Evolutionary conservation across 2,329 filamentous ascomycete species (phyloP).

Genomic region (Incumbomyces lentus): DNA sequence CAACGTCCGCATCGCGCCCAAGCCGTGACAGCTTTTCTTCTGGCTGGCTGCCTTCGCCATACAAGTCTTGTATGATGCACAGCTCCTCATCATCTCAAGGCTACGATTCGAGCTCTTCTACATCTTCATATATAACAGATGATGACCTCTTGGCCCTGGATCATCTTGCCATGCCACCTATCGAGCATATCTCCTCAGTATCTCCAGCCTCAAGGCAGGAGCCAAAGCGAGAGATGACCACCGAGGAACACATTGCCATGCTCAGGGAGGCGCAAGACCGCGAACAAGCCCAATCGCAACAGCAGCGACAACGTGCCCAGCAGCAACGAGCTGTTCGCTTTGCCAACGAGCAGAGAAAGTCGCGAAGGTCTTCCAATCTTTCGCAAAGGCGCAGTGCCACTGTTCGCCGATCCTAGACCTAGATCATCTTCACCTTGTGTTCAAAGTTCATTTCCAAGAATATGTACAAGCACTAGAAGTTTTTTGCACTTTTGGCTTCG

Average conservation of each 20-base stretch:
- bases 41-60: slow-evolving; percentile 19
- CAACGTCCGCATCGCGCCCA: slow-evolving; percentile 14
- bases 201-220: background rate
- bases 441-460: background rate
- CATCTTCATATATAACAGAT: slow-evolving; percentile 19
- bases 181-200: slow-evolving; percentile 11
- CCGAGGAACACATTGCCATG: slow-evolving; percentile 21
- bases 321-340: slow-evolving; percentile 18
- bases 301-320: slow-evolving; percentile 7
- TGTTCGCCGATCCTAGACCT: background rate
- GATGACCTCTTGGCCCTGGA: slow-evolving; percentile 19
- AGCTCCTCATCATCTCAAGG: slow-evolving; percentile 12
- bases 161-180: slow-evolving; percentile 11
- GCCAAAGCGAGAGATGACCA: slow-evolving; percentile 18
- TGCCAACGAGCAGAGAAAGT: slow-evolving; percentile 11
- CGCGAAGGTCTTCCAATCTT: slow-evolving; percentile 10
- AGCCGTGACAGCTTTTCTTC: slow-evolving; percentile 19
- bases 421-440: background rate
- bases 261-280: slow-evolving; percentile 19
- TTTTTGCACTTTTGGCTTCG: no score
- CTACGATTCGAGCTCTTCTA: slow-evolving; percentile 4
- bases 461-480: background rate
- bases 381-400: background rate
- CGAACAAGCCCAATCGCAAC: slow-evolving; percentile 11
- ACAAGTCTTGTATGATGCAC: slow-evolving; percentile 18